Evolutionary conservation across 768 basidiomycete species (phyloP).

Genomic region (Mycena floridula): DNA sequence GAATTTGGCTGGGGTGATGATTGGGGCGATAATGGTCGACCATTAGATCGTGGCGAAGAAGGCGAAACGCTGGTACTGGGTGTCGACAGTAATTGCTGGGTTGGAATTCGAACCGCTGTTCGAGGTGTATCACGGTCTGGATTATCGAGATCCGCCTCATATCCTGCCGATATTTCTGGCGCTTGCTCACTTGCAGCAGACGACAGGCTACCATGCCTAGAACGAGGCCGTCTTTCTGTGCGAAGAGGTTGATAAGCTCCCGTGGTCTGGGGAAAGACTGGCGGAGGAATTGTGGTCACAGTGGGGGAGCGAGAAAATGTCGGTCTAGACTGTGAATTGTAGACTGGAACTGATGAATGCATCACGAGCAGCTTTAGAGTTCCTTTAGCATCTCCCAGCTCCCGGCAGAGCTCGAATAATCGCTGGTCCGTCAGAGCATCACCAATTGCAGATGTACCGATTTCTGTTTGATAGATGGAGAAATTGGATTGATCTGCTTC

Average conservation of each 20-base stretch:
- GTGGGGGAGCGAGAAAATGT: slow-evolving; percentile 28
- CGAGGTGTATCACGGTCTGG: slow-evolving; percentile 43
- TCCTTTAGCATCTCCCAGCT: slow-evolving; percentile 70
- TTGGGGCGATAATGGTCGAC: slow-evolving; percentile 3
- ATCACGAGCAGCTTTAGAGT: slow-evolving; percentile 82
- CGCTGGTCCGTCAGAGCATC: slow-evolving; percentile 66
- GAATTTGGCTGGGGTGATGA: slow-evolving; percentile 10
- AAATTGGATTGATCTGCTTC: slow-evolving; percentile 72
- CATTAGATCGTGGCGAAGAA: slow-evolving; percentile 24
- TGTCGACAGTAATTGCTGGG: slow-evolving; percentile 22
- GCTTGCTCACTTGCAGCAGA: slow-evolving; percentile 66
- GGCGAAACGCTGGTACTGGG: slow-evolving; percentile 31
- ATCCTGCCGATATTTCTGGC: slow-evolving; percentile 50
- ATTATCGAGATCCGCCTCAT: slow-evolving; percentile 68
- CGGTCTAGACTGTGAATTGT: slow-evolving; percentile 35
- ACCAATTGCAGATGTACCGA: slow-evolving; percentile 71
- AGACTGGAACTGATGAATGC: slow-evolving; percentile 54
- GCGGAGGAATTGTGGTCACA: slow-evolving; percentile 44
- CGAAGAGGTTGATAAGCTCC: slow-evolving; percentile 38
- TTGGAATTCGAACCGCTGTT: slow-evolving; percentile 34
- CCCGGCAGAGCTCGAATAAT: slow-evolving; percentile 65
- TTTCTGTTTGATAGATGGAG: slow-evolving; percentile 83
- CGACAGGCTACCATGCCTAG: slow-evolving; percentile 56
- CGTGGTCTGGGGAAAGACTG: slow-evolving; percentile 38
- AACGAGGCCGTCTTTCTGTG: slow-evolving; percentile 46